Conservation (phyloP, 2,329 filamentous ascomycete species). For the Fusarium decemcellulare region DNA sequence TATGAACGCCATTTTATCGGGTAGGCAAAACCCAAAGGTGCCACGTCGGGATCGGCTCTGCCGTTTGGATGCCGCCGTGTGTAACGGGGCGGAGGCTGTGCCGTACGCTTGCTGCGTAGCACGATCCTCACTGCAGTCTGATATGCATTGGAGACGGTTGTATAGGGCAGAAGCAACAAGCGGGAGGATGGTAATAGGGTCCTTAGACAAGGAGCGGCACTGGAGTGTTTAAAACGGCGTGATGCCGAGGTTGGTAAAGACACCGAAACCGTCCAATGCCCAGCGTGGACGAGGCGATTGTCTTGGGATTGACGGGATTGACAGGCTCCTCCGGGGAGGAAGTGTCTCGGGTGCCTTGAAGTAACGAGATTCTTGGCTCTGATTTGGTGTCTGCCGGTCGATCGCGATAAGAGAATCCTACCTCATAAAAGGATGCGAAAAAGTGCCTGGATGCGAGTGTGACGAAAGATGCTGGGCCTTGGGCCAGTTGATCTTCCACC, state of each 20-base stretch:
- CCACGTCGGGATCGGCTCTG: neutral
- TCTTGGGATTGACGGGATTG: neutral
- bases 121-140: neutral
- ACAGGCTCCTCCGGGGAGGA: neutral
- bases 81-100: conserved; percentile 34
- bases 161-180: conserved; percentile 1
- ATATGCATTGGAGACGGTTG: neutral
- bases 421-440: neutral
- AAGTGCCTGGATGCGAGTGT: neutral
- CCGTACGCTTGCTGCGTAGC: neutral
- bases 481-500: neutral
- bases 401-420: conserved; percentile 2
- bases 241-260: neutral
- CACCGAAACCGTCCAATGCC: neutral
- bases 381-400: neutral
- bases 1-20: conserved; percentile 9
- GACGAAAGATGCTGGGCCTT: neutral
- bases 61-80: conserved; percentile 16
- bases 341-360: neutral
- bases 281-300: neutral
- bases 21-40: conserved; percentile 10
- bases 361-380: neutral
- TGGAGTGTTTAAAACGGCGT: neutral
- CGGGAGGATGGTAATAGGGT: neutral
- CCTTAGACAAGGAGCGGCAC: neutral